phyloP scores from a whole-genome alignment of 768 basidiomycete species.

The Guyanaporus albipodus region DNA sequence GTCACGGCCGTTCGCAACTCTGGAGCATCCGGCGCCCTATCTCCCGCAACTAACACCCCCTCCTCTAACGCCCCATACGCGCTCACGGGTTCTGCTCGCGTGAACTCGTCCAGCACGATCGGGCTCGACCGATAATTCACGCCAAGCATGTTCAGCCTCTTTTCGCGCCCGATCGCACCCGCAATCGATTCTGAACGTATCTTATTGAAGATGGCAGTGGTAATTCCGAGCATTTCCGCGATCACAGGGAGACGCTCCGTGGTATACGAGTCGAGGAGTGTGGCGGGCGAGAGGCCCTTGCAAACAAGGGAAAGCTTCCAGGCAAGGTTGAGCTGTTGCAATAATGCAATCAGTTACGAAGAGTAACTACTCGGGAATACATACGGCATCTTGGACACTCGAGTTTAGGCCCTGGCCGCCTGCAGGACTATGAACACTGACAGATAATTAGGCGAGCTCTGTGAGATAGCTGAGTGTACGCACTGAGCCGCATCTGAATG shows the following conservation, averaged over 20 bases:
- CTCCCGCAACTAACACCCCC: conserved; percentile 36
- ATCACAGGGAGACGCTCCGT: conserved; percentile 45
- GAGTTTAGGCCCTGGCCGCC: conserved; percentile 34
- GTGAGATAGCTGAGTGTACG: background rate
- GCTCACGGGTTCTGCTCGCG: conserved; percentile 6
- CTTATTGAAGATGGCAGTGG: conserved; percentile 24
- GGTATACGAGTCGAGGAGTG: conserved; percentile 40
- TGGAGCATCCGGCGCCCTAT: conserved; percentile 43
- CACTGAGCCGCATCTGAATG: conserved; percentile 45
- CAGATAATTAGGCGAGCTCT: background rate
- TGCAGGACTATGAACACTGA: conserved; percentile 23
- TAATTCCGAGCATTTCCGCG: conserved; percentile 40
- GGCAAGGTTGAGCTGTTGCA: conserved; percentile 36
- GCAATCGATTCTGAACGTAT: background rate
- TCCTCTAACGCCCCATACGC: conserved; percentile 21
- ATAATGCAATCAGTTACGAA: background rate
- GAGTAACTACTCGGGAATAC: conserved; percentile 11
- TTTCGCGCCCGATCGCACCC: background rate
- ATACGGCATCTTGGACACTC: conserved; percentile 36
- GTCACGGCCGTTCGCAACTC: conserved; percentile 27
- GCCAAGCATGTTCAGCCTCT: conserved; percentile 25
- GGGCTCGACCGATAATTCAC: conserved; percentile 36
- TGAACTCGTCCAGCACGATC: conserved; percentile 35
- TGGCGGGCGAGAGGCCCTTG: conserved; percentile 32
- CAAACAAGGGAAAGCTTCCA: conserved; percentile 45